Conservation (phyloP, 768 basidiomycete species). For the Tricholoma furcatifolium region DNA sequence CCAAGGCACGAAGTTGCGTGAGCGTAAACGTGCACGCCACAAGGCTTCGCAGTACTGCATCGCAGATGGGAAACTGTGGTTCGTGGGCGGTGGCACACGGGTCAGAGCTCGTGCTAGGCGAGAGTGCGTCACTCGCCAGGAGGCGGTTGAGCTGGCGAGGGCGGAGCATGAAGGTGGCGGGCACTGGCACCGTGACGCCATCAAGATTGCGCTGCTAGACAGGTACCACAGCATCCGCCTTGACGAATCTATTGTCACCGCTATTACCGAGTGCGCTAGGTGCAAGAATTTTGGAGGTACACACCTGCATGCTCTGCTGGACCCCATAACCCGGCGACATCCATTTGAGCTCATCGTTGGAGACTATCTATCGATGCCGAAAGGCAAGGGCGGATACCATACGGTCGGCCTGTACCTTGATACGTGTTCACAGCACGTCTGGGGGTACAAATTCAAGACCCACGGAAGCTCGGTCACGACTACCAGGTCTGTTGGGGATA, state of each 20-base stretch:
- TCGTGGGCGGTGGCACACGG: constrained; percentile 15
- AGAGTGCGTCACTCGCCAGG: constrained; percentile 28
- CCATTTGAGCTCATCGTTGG: no score
- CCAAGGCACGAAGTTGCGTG: not conserved
- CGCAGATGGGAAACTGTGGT: constrained; percentile 28
- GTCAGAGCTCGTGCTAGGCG: constrained; percentile 15
- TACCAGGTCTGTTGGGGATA: constrained; percentile 20
- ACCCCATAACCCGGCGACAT: constrained; percentile 32
- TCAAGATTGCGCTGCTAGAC: no score
- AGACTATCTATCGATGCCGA: constrained; percentile 18
- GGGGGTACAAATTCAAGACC: constrained; percentile 28
- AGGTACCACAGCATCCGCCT: no score
- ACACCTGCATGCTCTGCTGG: constrained; percentile 32
- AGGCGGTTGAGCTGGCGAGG: no score
- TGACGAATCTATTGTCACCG: no score
- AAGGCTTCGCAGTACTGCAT: no score
- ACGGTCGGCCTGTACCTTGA: no score
- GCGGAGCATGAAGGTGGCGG: no score
- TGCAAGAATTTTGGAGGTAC: no score
- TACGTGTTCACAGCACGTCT: constrained; percentile 27
- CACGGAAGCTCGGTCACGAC: constrained; percentile 26
- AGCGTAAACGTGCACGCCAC: constrained; percentile 21
- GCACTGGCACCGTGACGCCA: no score
- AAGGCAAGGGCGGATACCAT: constrained; percentile 31
- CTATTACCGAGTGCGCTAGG: constrained; percentile 22